Evolutionary conservation across 164 flowering plant genomes (phyloP), one percentile per base, ranked within the genome.

Genomic region (Aristolochia californica): DNA sequence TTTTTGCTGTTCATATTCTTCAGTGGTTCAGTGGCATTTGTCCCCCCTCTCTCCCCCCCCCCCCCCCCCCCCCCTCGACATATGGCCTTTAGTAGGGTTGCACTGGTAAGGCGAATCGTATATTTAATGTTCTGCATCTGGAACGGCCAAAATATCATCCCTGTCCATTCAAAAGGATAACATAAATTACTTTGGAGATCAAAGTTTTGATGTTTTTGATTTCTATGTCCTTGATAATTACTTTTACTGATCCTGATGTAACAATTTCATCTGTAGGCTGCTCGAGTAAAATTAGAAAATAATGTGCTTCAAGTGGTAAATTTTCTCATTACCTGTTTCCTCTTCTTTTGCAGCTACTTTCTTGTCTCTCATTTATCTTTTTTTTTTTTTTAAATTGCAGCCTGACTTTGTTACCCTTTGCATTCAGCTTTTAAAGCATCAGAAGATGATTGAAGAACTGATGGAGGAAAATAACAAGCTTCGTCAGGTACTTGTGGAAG

Each of bases 401-500:
- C 13, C 21, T 26, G n/a, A 25, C 27, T 43, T 34, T 16, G 17
- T 13, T 28, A 5, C 13, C 45, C 26, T 49, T 23, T 26, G 15
- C 53, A 51, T 69, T 63, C 70, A 93, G 99, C 84, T 90, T 21
- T 56, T 94, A 69, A 90, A 78, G 68, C 99, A 94, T 63, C 93
- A 94, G 70, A 67, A 75, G 66, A 49, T 78, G 58, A 85, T 90
- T 53, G 95, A 94, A 49, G 83, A 85, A 62, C 79, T 90, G 57
- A 74, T 70, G 74, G 79, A 80, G 53, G 96, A 94, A 63, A 87
- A 87, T 65, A 79, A 83, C 62, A 87, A 79, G 78, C 85, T 94
- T 50, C 85, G 77, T 5, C 74, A 69, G 43, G 74, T 90, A 66
- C 75, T 94, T 43, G 65, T 80, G 43, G 89, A 87, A 64, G 95